Evolutionary conservation across 306 rosid species (phyloP).

Genomic region (Inga laurina): DNA sequence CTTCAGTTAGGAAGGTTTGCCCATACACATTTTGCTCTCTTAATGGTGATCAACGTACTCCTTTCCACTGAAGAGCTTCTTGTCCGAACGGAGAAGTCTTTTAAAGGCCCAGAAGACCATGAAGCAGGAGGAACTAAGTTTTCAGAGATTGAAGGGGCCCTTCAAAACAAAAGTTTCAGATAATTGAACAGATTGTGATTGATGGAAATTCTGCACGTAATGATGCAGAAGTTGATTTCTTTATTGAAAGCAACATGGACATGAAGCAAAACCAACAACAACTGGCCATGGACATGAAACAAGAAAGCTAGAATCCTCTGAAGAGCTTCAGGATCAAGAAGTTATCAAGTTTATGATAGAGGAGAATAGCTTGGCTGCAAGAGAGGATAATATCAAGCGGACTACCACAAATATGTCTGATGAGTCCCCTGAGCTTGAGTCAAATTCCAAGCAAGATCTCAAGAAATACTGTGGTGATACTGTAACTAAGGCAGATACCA

Average conservation of each 20-base stretch:
- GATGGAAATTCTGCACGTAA: constrained; percentile 31
- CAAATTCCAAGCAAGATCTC: constrained; percentile 37
- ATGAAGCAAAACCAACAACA: constrained; percentile 24
- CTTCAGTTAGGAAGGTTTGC: constrained; percentile 70
- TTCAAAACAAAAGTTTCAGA: constrained; percentile 30
- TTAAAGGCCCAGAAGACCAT: constrained; percentile 54
- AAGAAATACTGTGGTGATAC: constrained; percentile 7
- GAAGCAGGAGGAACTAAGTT: constrained; percentile 41
- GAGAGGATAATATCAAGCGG: constrained; percentile 15
- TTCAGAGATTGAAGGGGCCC: constrained; percentile 40
- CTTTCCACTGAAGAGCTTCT: constrained; percentile 63
- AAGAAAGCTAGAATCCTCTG: constrained; percentile 1
- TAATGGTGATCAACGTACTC: constrained; percentile 60
- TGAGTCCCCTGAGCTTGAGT: constrained; percentile 37
- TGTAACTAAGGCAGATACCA: constrained; percentile 35
- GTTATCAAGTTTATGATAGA: constrained; percentile 22
- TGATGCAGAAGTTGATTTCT: constrained; percentile 37
- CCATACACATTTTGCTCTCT: constrained; percentile 84
- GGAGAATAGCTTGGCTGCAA: constrained; percentile 23
- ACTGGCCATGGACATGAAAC: background rate
- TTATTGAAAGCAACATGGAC: constrained; percentile 42
- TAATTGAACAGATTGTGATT: constrained; percentile 24
- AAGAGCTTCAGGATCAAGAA: constrained; percentile 30
- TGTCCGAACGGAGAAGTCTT: constrained; percentile 54
- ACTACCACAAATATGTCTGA: constrained; percentile 27